Conservation (phyloP, 1,139 yeast species). For the Yamadazyma atlantica region DNA sequence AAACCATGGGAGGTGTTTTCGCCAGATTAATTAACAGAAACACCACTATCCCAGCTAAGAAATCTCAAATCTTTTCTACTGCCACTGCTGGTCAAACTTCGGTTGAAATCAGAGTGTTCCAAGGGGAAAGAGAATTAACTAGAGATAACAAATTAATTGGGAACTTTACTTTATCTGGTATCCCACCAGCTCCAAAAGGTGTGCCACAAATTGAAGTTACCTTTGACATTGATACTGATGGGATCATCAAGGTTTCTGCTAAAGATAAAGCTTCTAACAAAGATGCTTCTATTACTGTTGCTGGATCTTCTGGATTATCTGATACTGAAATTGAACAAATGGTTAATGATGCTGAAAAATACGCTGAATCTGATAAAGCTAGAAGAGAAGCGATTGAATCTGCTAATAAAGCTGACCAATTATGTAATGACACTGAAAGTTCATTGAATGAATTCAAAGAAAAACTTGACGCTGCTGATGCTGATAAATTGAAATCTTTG, state of each 20-base stretch:
- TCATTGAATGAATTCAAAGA: constrained; percentile 94
- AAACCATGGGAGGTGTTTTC: constrained; percentile 98
- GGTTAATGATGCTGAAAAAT: constrained; percentile 98
- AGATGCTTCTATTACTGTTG: constrained; percentile 98
- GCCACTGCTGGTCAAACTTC: constrained; percentile 99
- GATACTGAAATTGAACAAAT: constrained; percentile 96
- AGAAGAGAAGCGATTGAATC: constrained; percentile 91
- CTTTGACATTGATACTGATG: constrained; percentile 97
- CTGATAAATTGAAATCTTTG: constrained; percentile 80
- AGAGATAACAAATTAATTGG: constrained; percentile 99
- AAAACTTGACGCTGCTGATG: constrained; percentile 83
- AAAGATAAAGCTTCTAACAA: constrained; percentile 98
- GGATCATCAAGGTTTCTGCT: constrained; percentile 98
- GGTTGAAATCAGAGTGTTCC: constrained; percentile 98
- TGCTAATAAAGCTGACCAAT: constrained; percentile 97
- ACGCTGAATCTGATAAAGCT: constrained; percentile 94
- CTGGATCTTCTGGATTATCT: constrained; percentile 96
- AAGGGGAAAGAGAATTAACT: constrained; percentile 99
- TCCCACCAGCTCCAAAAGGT: constrained; percentile 99
- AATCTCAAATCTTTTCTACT: constrained; percentile 96
- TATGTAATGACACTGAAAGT: constrained; percentile 94
- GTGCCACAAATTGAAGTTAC: constrained; percentile 99
- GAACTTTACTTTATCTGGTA: constrained; percentile 93
- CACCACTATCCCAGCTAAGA: constrained; percentile 97
- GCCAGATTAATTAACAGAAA: constrained; percentile 97